phyloP scores from a whole-genome alignment of 331 rosid genomes.

The Malus hybrid region DNA sequence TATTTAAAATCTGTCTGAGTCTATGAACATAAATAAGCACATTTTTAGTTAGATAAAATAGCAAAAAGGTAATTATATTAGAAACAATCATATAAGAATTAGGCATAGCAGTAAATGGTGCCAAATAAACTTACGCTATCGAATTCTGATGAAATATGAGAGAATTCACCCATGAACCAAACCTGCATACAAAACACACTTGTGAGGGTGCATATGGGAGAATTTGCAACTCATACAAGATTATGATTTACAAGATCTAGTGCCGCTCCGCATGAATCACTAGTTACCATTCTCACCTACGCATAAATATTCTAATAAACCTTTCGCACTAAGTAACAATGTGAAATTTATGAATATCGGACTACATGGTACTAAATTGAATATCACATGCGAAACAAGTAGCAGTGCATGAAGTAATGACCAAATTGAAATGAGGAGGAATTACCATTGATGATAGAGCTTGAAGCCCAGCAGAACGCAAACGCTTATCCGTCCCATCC shows the following conservation, averaged over 20 bases:
- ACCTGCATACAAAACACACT: constrained; percentile 6
- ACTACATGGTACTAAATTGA: not conserved
- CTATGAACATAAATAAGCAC: not conserved
- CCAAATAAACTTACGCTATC: constrained; percentile 17
- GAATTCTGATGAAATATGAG: constrained; percentile 17
- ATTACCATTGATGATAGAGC: constrained; percentile 17
- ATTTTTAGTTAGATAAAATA: not conserved
- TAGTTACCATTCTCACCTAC: not conserved
- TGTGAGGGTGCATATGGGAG: not conserved
- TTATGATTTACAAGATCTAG: not conserved
- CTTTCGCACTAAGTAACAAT: not conserved
- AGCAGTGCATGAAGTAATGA: not conserved
- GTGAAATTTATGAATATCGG: not conserved
- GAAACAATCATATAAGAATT: not conserved
- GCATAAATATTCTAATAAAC: not conserved
- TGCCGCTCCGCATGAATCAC: not conserved
- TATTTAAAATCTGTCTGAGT: not conserved
- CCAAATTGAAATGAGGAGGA: not conserved
- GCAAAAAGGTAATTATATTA: not conserved
- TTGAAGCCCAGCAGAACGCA: constrained; percentile 17
- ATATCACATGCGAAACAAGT: not conserved
- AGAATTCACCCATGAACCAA: constrained; percentile 28
- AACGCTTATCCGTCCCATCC: not conserved
- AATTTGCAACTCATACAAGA: not conserved
- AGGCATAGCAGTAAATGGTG: too few relatives aligned